phyloP scores from a whole-genome alignment of 495 filamentous ascomycete genomes.

The Talaromyces borbonicus region DNA sequence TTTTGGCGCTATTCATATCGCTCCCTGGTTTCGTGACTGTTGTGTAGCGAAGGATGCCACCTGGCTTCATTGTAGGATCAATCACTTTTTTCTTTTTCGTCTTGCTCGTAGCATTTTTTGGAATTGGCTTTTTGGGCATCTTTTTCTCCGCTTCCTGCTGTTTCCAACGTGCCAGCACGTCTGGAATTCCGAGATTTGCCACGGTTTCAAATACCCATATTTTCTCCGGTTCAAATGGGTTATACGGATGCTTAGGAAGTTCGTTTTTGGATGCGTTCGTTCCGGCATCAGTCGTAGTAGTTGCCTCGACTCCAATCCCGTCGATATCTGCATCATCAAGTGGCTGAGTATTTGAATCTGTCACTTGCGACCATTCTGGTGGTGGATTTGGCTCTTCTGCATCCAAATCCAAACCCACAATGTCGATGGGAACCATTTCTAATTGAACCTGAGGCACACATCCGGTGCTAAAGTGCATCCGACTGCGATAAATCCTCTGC shows the following conservation, averaged over 20 bases:
- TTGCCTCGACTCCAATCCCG: constrained; percentile 25
- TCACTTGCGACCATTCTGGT: constrained; percentile 40
- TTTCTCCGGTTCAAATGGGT: constrained; percentile 55
- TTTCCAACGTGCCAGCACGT: constrained; percentile 71
- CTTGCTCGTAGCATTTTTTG: constrained; percentile 20
- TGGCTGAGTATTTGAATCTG: constrained; percentile 20
- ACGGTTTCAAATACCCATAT: constrained; percentile 70
- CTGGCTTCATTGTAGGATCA: constrained; percentile 34
- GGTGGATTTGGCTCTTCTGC: constrained; percentile 54
- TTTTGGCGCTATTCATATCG: constrained; percentile 23
- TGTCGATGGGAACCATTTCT: constrained; percentile 61
- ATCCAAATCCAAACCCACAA: constrained; percentile 68
- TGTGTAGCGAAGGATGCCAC: constrained; percentile 38
- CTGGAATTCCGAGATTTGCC: constrained; percentile 58
- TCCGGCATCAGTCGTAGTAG: constrained; percentile 17
- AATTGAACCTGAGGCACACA: constrained; percentile 65
- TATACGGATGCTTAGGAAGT: constrained; percentile 51
- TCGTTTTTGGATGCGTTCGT: constrained; percentile 16
- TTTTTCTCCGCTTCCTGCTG: constrained; percentile 39
- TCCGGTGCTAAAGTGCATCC: constrained; percentile 66
- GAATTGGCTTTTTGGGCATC: constrained; percentile 11
- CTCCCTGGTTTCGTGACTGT: constrained; percentile 33
- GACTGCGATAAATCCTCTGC: constrained; percentile 50
- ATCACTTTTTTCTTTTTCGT: constrained; percentile 34
- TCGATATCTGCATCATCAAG: constrained; percentile 46